A percentile compares a stretch with the other conserved stretches of the same genome.
These are phyloP conservation scores for Phytopythium ostracodes DNA, from an alignment of 352 stramenopile species.

Conservation along the genomic window DNA sequence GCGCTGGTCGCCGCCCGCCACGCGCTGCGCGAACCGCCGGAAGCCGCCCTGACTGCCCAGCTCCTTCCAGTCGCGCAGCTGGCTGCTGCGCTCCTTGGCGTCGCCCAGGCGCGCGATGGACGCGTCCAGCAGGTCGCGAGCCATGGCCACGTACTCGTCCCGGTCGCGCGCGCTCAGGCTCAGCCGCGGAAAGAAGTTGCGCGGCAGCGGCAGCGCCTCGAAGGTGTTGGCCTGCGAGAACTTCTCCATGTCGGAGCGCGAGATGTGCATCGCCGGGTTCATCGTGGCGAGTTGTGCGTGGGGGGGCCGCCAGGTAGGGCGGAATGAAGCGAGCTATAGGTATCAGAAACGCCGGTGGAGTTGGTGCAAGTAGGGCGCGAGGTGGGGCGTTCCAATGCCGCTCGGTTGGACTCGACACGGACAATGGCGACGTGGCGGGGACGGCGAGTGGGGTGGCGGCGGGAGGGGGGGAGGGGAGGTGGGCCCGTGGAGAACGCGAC, in stretches of 20 bases:
- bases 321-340: background rate
- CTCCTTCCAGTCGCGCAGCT: conserved; percentile 54
- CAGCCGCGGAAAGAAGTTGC: conserved; percentile 41
- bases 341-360: background rate
- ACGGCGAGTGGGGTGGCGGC: background rate
- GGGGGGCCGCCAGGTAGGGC: background rate
- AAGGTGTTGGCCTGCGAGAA: conserved; percentile 58
- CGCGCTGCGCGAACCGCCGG: conserved; percentile 52
- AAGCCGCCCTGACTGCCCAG: conserved; percentile 43
- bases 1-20: conserved; percentile 33
- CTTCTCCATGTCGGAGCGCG: conserved; percentile 45
- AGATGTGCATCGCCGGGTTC: conserved; percentile 14
- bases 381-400: background rate
- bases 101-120: conserved; percentile 35
- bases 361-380: background rate
- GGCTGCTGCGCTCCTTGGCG: conserved; percentile 31
- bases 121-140: conserved; percentile 38
- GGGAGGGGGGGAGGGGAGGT: background rate
- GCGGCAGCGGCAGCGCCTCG: conserved; percentile 57
- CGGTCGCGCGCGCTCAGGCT: conserved; percentile 26
- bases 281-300: background rate
- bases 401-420: conserved; percentile 1
- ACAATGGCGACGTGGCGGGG: conserved; percentile 2
- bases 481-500: background rate
- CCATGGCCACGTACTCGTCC: conserved; percentile 36